Conservation (phyloP, 495 filamentous ascomycete species). For the Xylaria grammica region DNA sequence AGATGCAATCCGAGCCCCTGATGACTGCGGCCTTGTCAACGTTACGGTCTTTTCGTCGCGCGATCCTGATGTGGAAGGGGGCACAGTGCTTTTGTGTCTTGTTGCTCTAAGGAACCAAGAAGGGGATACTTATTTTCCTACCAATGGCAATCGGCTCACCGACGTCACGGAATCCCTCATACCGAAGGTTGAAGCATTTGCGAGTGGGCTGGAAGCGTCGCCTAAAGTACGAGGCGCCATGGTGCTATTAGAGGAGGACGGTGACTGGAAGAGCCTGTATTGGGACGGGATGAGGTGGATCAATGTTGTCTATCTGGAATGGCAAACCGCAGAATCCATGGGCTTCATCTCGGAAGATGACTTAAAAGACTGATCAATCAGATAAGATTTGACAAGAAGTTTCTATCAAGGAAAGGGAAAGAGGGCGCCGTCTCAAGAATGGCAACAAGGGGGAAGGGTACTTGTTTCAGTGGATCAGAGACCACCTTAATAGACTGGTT, state of each 20-base stretch:
- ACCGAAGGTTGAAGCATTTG: neutral
- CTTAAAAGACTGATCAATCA: too few species aligned
- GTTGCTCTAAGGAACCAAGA: neutral
- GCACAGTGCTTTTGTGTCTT: constrained; percentile 8
- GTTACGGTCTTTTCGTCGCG: neutral
- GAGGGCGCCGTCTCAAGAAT: neutral
- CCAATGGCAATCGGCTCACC: neutral
- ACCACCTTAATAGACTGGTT: too few species aligned
- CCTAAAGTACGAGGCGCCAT: constrained; percentile 11
- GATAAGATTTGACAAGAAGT: too few species aligned
- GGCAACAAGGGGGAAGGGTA: too few species aligned
- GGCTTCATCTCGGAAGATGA: neutral
- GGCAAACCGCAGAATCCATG: constrained; percentile 5
- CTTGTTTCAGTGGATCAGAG: too few species aligned
- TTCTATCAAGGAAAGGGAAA: neutral
- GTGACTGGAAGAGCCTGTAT: constrained; percentile 1
- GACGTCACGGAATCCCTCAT: constrained; percentile 4
- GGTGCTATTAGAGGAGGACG: constrained; percentile 5
- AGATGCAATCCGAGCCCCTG: neutral
- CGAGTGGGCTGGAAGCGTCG: neutral
- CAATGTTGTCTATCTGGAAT: constrained; percentile 17
- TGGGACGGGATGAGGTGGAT: constrained; percentile 19
- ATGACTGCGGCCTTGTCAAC: constrained; percentile 4
- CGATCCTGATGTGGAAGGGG: constrained; percentile 7
- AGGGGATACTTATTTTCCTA: neutral